Base-by-base conservation (phyloP, 768 basidiomycete genomes). In the Podaxis sp. region DNA sequence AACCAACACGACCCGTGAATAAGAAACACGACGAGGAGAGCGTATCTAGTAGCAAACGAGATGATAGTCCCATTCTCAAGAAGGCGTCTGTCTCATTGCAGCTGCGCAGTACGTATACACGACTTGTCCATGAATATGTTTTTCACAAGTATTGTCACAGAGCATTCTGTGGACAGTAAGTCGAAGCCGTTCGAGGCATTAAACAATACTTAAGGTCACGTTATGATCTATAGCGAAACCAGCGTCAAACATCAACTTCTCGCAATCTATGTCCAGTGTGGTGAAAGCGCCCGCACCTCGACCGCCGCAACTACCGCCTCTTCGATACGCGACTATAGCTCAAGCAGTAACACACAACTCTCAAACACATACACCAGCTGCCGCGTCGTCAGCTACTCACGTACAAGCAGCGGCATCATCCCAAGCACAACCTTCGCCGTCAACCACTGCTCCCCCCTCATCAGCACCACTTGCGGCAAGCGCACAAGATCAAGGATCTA, bases 311-410 rank as follows among this genome's bases (percentile, higher is more conserved):
- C 74, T 93, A 61, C 90, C 93, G 49, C 90, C 94, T 12, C 92
- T 96, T 71, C 83, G 91, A 55, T 97, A 97, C 72, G 90, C 96
- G 36, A 86, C 93, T n/a, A 95, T 94, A 0, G 96, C 95, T 2
- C 95, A 94, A 13, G 82, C 82, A 2, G 77, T 83, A 28, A 62
- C 61, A 22, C 59, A 61, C 17, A 63, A n/a, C 46, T 51, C 54
- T 6, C 42, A 82, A 59, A 71, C 77, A 12, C 72, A 79, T 57
- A 67, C 74, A 83, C 0, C 70, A 19, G 88, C 87, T 8, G 89
- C 89, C 8, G 61, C 77, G 61, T 67, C 77, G 57, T 68, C 72
- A 42, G 64, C 70, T 72, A n/a, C 57, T 70, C 19, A 48, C 67
- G n/a, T 46, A 46, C 72, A 74, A 3, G 70, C 78, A 66, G 68